phyloP scores from a whole-genome alignment of 495 filamentous ascomycete species.

The Schizothecium vesticola region DNA sequence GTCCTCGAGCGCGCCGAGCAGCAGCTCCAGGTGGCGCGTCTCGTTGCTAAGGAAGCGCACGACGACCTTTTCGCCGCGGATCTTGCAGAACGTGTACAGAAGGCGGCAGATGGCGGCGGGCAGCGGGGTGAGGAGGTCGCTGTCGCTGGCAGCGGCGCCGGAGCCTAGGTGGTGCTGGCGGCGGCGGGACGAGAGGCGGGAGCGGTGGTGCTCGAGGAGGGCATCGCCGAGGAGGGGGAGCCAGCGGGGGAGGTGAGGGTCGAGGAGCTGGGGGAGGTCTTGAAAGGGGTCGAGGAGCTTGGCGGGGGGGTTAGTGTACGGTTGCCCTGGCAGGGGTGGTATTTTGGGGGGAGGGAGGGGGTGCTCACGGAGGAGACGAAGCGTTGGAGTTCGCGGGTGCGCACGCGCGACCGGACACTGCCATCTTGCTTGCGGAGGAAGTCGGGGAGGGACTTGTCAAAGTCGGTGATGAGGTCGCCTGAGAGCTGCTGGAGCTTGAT shows the following conservation, averaged over 20 bases:
- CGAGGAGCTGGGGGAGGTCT: constrained; percentile 93
- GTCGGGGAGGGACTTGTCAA: constrained; percentile 49
- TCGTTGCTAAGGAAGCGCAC: constrained; percentile 85
- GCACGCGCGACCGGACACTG: constrained; percentile 36
- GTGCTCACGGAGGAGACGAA: constrained; percentile 39
- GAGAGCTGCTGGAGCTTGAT: constrained; percentile 69
- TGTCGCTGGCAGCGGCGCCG: constrained; percentile 24
- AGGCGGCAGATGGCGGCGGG: constrained; percentile 68
- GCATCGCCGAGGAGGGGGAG: constrained; percentile 66
- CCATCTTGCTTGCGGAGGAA: constrained; percentile 45
- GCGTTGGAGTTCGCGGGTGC: constrained; percentile 40
- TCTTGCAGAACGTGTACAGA: constrained; percentile 89
- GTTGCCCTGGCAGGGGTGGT: neutral
- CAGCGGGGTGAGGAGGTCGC: constrained; percentile 49
- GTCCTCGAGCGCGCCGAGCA: constrained; percentile 62
- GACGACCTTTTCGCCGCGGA: constrained; percentile 88
- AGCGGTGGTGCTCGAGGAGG: constrained; percentile 64
- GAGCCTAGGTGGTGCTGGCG: neutral
- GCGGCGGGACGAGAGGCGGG: constrained; percentile 11
- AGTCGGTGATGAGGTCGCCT: constrained; percentile 59
- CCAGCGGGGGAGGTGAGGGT: constrained; percentile 72
- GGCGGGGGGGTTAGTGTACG: neutral
- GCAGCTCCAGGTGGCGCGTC: constrained; percentile 70
- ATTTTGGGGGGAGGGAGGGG: neutral
- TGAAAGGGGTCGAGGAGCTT: constrained; percentile 84